Base-by-base conservation (phyloP, 2,329 filamentous ascomycete species). In the Aspergillus tamarii region DNA sequence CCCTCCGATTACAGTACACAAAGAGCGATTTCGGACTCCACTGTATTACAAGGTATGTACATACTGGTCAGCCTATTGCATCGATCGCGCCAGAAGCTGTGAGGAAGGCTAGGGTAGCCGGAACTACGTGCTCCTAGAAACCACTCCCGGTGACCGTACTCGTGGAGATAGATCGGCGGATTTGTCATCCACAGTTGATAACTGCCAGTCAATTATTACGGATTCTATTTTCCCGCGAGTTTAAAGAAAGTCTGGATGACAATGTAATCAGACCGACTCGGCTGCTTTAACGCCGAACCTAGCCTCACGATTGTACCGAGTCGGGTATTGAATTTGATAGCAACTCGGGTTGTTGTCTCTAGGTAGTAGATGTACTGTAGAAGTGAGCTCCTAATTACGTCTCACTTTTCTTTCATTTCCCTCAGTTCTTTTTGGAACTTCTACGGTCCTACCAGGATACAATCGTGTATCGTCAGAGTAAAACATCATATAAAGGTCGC, bases 161-260 rank as follows among this genome's bases (percentile, higher is more conserved):
- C 72, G 70, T 74, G 73, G 73, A 67, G 74, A 68, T 71, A 60
- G 73, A 75, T 76, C 73, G 70, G 73, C 74, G 61, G 61, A 73
- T 76, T 77, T 76, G 73, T 76, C 73, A 76, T 73, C 66, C 43
- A 60, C 59, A 45, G n/a, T 19, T 41, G 52, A 55, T 39, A 54
- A 36, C 19, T 36, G 36, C 46, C n/a, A 26, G 9, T 52, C 19
- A 52, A 52, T 64, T 59, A 67, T 70, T 70, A 70, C 75, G 75
- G 74, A 75, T 76, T 75, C 68, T 74, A 72, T 76, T 76, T 76
- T 76, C 73, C 75, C 73, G 74, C 64, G 59, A 50, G 58, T 57
- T 60, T 36, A 63, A 36, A 41, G 65, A 65, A 63, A 63, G 66
- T 59, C 46, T 61, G 59, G 59, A 59, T 65, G 60, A 46, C 59